These are phyloP conservation scores for Thalia dealbata DNA, from an alignment of 176 grass and related monocot genomes.

Conservation along the genomic window DNA sequence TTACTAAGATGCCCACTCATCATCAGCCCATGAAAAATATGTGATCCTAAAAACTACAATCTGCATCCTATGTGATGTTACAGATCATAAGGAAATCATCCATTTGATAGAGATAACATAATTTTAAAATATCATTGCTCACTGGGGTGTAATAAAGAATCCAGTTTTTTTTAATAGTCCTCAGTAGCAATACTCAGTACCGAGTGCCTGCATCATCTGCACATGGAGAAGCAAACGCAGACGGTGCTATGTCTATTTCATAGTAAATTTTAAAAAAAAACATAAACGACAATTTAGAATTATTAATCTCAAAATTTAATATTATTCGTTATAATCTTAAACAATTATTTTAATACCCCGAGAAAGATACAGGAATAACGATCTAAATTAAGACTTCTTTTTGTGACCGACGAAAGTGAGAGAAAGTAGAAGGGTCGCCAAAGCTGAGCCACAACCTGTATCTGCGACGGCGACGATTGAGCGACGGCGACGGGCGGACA, in stretches of 20 bases:
- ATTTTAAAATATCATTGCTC: slow-evolving; percentile 13
- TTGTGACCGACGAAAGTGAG: not conserved
- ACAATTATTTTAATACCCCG: too few species aligned
- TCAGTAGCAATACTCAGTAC: slow-evolving; percentile 75
- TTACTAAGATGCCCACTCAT: too few species aligned
- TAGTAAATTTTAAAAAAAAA: too few species aligned
- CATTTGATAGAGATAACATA: not conserved
- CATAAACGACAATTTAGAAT: too few species aligned
- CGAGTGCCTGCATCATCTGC: slow-evolving; percentile 90
- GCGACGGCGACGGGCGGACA: too few species aligned
- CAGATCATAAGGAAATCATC: not conserved
- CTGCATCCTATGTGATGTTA: not conserved
- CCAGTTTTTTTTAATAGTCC: slow-evolving; percentile 49
- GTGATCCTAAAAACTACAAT: not conserved
- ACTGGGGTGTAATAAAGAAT: slow-evolving; percentile 76
- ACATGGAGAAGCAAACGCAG: slow-evolving; percentile 17
- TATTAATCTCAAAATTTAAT: too few species aligned
- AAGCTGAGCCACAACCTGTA: slow-evolving; percentile 80
- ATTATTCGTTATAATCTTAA: too few species aligned
- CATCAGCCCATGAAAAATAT: too few species aligned
- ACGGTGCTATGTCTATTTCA: not conserved
- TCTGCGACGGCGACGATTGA: too few species aligned
- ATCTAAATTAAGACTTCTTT: too few species aligned
- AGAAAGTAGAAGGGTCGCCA: slow-evolving; percentile 30
- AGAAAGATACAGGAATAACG: too few species aligned